phyloP scores from a whole-genome alignment of 1,284 basidiomycete genomes.

The Irpex lacteus region DNA sequence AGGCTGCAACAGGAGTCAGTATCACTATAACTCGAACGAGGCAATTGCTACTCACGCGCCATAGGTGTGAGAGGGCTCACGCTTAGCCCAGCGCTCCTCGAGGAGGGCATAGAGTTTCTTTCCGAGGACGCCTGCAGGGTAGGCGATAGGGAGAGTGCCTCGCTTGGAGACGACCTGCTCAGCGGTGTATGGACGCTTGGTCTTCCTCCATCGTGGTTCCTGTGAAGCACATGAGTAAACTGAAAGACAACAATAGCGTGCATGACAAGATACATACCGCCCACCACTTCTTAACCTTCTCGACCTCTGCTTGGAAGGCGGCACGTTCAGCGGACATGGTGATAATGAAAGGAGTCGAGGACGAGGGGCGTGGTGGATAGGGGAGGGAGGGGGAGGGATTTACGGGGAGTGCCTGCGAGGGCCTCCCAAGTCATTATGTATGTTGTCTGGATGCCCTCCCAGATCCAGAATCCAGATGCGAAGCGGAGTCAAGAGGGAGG shows the following conservation, averaged over 20 bases:
- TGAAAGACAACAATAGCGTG: conserved; percentile 2
- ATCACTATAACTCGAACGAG: background rate
- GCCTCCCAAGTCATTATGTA: conserved; percentile 11
- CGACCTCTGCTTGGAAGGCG: conserved; percentile 79
- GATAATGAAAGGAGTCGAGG: conserved; percentile 2
- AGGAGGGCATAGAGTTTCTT: conserved; percentile 86
- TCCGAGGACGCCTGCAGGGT: conserved; percentile 83
- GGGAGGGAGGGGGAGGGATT: conserved; percentile 4
- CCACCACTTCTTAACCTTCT: conserved; percentile 88
- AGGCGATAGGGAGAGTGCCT: conserved; percentile 83
- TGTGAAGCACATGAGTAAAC: conserved; percentile 30
- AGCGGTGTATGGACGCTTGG: conserved; percentile 89
- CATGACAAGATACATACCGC: conserved; percentile 54
- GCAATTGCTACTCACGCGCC: conserved; percentile 77
- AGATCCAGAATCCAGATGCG: conserved; percentile 13
- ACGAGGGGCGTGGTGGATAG: background rate
- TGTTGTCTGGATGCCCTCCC: background rate
- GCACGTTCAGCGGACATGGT: conserved; percentile 61
- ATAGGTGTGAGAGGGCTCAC: conserved; percentile 90
- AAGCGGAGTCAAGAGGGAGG: conserved; percentile 5
- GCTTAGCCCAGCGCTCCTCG: conserved; percentile 62
- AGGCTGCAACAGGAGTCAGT: conserved; percentile 48
- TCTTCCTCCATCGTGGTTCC: conserved; percentile 84
- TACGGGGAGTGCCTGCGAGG: conserved; percentile 2
- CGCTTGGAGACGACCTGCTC: conserved; percentile 93